Conservation (phyloP, 371 early-diverging fungal genomes). For the Mortierella sp. region DNA sequence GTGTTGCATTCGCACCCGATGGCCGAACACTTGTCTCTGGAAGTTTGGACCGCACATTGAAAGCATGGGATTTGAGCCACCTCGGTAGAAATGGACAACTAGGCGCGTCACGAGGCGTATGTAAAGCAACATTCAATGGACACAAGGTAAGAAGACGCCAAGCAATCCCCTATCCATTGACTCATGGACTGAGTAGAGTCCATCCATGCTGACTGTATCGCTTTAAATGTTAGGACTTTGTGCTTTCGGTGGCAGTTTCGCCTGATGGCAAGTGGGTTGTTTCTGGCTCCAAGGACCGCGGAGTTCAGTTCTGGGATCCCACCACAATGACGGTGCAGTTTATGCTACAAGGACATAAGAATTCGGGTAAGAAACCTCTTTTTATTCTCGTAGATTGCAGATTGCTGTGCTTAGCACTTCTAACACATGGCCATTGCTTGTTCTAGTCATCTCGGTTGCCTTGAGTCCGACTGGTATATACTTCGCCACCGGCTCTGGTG, state of each 20-base stretch:
- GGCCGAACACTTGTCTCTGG: slow-evolving; percentile 94
- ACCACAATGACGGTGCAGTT: slow-evolving; percentile 82
- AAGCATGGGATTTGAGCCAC: slow-evolving; percentile 89
- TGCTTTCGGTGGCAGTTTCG: slow-evolving; percentile 94
- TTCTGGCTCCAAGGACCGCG: slow-evolving; percentile 94
- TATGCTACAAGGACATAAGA: slow-evolving; percentile 97
- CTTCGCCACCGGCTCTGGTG: slow-evolving; percentile 97
- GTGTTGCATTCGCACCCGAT: slow-evolving; percentile 96
- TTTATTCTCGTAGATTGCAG: neutral
- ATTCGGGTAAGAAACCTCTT: slow-evolving; percentile 73
- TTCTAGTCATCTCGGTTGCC: slow-evolving; percentile 91
- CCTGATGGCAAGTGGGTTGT: slow-evolving; percentile 94
- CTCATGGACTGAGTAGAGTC: neutral
- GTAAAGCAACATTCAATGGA: slow-evolving; percentile 69
- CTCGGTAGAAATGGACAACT: slow-evolving; percentile 54
- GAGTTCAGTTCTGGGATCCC: slow-evolving; percentile 96
- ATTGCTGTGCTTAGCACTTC: neutral
- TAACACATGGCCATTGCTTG: neutral
- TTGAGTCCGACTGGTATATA: slow-evolving; percentile 82
- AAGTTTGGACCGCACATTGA: slow-evolving; percentile 94
- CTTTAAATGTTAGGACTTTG: slow-evolving; percentile 97
- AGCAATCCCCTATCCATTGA: too few relatives aligned
- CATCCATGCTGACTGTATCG: too few relatives aligned
- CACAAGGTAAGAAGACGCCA: slow-evolving; percentile 61
- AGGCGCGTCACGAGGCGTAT: slow-evolving; percentile 53